Base-by-base conservation (phyloP, 768 basidiomycete genomes). In the Bullera alba region DNA sequence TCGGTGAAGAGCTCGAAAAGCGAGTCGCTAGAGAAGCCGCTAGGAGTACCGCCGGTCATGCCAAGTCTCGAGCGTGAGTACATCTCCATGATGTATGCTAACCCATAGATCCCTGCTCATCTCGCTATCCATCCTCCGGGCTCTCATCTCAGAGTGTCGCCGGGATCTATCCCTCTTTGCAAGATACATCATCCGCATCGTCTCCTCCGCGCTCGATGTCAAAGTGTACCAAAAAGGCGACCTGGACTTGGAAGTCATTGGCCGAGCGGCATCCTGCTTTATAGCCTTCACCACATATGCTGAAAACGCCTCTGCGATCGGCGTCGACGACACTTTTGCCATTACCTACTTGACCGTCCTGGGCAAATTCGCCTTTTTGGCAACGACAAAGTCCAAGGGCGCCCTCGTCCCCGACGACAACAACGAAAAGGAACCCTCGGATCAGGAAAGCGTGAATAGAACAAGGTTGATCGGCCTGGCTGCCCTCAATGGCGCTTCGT, bases 201-300 rank as follows among this genome's bases (percentile, higher is more conserved):
- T 72, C 35, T 48, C 62, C 32, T 43, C 42, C 21, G 52, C 67
- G 3, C 57, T 74, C 17, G 53, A 60, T 32, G 67, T 72, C 50
- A 65, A 60, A 23, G 61, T 63, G 14, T 59, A 63, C 25, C 57
- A 63, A 47, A 58, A 59, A 30, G 56, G 58, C 32, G 60, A 51
- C 7, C 44, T 61, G 15, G 73, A 74, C 53, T 56, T 74, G 23
- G 73, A 74, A 52, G 64, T 74, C 17, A 57, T 69, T 30, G 68
- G 67, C 16, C 51, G 71, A 61, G 82, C 84, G 10, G 88, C 88
- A 19, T 85, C n/a, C 27, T 60, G 91, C 85, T 89, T 93, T 62
- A 86, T 84, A 2, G 84, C 88, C 1, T 96, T 88, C 85, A 84
- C 85, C 17, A 91, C 90, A 15, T 95, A 83, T 58, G 89, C 91